Conservation (phyloP, 192 early-diverging fungal species). For the Obelidium mucronatum region DNA sequence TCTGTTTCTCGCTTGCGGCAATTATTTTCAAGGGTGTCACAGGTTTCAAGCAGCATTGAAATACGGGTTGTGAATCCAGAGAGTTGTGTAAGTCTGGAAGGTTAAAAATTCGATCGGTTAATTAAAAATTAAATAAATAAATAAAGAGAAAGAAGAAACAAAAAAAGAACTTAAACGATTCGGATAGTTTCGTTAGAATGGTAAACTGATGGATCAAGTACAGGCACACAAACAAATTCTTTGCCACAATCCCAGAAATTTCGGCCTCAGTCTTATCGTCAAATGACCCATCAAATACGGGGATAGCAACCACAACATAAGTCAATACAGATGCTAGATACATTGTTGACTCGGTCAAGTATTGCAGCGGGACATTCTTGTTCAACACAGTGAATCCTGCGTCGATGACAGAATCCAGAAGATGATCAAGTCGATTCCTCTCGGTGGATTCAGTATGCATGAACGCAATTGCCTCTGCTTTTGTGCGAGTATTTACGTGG, state of each 20-base stretch:
- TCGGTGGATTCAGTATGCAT: constrained; percentile 78
- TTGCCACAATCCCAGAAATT: constrained; percentile 79
- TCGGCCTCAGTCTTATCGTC: constrained; percentile 72
- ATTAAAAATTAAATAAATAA: no score
- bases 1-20: background rate
- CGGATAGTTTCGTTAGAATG: constrained; percentile 70
- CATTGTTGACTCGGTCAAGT: constrained; percentile 65
- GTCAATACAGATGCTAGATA: constrained; percentile 84
- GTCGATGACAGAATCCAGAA: constrained; percentile 61
- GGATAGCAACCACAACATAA: constrained; percentile 82
- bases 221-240: constrained; percentile 83
- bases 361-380: constrained; percentile 51
- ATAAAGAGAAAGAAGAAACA: background rate
- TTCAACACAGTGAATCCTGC: constrained; percentile 64
- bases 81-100: constrained; percentile 67
- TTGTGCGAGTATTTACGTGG: constrained; percentile 74
- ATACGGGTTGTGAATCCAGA: constrained; percentile 87
- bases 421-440: constrained; percentile 54
- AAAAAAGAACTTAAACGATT: constrained; percentile 44
- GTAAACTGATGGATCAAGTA: constrained; percentile 85
- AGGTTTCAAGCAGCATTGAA: constrained; percentile 76
- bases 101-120: background rate
- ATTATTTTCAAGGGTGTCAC: constrained; percentile 51
- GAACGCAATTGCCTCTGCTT: constrained; percentile 84
- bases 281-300: constrained; percentile 82